Percentiles rank a stretch among this genome's conserved stretches.
Conservation (phyloP, 176 grass and related monocot species). For the Musa troglodytarum region DNA sequence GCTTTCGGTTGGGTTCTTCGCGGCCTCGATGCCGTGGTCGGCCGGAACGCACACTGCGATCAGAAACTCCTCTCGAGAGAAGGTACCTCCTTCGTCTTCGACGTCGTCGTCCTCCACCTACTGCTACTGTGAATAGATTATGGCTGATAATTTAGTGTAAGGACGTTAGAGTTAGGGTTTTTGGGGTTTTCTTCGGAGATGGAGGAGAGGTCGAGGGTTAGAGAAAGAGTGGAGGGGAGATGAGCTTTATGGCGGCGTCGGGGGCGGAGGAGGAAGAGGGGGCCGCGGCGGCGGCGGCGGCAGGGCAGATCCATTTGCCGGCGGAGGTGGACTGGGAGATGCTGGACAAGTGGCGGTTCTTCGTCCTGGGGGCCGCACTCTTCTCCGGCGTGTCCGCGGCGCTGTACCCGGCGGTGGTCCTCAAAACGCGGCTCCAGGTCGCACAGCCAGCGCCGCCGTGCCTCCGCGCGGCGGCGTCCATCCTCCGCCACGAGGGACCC, state of each 20-base stretch:
- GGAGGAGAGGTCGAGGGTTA: background rate
- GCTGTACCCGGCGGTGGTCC: slow-evolving; percentile 84
- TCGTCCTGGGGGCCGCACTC: slow-evolving; percentile 71
- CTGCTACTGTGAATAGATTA: background rate
- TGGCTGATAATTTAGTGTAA: background rate
- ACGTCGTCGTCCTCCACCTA: background rate
- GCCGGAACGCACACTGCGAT: background rate
- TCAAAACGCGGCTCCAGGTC: slow-evolving; percentile 90
- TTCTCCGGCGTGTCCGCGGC: slow-evolving; percentile 89
- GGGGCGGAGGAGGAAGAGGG: slow-evolving; percentile 43
- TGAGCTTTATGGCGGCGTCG: slow-evolving; percentile 57
- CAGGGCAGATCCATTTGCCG: slow-evolving; percentile 32
- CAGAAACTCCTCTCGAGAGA: slow-evolving; percentile 6
- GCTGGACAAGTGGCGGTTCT: slow-evolving; percentile 97
- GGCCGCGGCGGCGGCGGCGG: slow-evolving; percentile 23
- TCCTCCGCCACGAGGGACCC: slow-evolving; percentile 62
- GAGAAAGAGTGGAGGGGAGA: slow-evolving; percentile 16
- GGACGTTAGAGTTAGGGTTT: slow-evolving; percentile 1
- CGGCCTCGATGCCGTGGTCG: background rate
- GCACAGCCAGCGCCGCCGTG: slow-evolving; percentile 39
- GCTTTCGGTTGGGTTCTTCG: background rate
- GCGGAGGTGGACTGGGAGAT: slow-evolving; percentile 99
- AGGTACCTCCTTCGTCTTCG: background rate
- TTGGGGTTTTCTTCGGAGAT: background rate
- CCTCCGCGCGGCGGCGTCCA: slow-evolving; percentile 26